Conservation (phyloP, 2,329 filamentous ascomycete genomes). For the Penicillium sp. region DNA sequence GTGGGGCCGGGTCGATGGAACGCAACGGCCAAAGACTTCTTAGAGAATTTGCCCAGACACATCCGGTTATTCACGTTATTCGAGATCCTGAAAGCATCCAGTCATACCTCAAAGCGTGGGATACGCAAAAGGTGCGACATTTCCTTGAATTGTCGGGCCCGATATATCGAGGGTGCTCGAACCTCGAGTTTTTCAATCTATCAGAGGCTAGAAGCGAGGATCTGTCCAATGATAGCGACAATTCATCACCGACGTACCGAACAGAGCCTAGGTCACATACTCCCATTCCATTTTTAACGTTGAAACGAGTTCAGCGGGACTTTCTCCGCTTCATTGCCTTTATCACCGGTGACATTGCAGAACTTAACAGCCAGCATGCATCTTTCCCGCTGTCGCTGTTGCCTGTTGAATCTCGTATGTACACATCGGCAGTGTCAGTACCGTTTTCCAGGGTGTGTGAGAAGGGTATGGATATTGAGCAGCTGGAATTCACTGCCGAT, state of each 20-base stretch:
- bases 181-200: slow-evolving; percentile 75
- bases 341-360: slow-evolving; percentile 47
- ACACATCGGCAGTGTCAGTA: slow-evolving; percentile 67
- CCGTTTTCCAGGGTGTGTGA: slow-evolving; percentile 58
- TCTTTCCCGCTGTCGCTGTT: slow-evolving; percentile 64
- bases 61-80: slow-evolving; percentile 70
- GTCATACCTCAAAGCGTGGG: slow-evolving; percentile 59
- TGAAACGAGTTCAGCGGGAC: slow-evolving; percentile 68
- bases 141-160: slow-evolving; percentile 53
- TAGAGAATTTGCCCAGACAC: slow-evolving; percentile 60
- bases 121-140: slow-evolving; percentile 57
- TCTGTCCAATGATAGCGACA: slow-evolving; percentile 21
- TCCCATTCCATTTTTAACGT: slow-evolving; percentile 61
- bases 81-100: slow-evolving; percentile 66
- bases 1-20: slow-evolving; percentile 68
- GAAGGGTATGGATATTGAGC: slow-evolving; percentile 60
- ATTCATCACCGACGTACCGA: slow-evolving; percentile 31
- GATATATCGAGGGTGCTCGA: slow-evolving; percentile 66
- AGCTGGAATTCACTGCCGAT: slow-evolving; percentile 65
- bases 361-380: slow-evolving; percentile 35
- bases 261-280: slow-evolving; percentile 42
- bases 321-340: slow-evolving; percentile 68
- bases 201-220: slow-evolving; percentile 53
- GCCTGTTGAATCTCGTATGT: slow-evolving; percentile 59
- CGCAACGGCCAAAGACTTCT: slow-evolving; percentile 61